Percentiles rank a stretch among this genome's conserved stretches.
phyloP scores from a whole-genome alignment of 345 rosid genomes.

The Eucalyptus pumila region DNA sequence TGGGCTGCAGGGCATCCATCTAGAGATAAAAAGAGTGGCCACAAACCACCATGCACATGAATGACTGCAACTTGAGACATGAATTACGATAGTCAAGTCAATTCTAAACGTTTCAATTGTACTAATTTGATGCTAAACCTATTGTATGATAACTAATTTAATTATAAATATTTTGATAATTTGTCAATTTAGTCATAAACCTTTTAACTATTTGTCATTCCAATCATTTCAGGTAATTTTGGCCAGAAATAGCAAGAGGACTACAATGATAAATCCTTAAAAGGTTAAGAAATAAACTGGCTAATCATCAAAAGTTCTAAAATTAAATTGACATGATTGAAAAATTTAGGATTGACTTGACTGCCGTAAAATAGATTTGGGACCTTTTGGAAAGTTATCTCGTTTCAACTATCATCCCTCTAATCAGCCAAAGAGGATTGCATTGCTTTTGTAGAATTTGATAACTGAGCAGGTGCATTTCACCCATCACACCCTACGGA shows the following conservation, averaged over 20 bases:
- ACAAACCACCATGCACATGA: not conserved
- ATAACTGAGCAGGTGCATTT: not conserved
- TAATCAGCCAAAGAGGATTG: not conserved
- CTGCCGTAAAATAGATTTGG: accelerated
- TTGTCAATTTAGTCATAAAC: accelerated
- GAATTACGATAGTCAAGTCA: not conserved
- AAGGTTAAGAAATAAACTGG: too few species aligned
- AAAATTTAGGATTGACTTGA: too few species aligned
- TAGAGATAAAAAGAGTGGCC: not conserved
- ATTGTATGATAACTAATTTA: too few species aligned
- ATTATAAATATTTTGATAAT: too few species aligned
- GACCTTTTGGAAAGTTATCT: not conserved
- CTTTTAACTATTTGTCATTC: too few species aligned
- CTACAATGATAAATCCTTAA: too few species aligned
- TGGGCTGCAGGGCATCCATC: too few species aligned
- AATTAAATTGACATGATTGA: accelerated
- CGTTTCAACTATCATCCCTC: not conserved
- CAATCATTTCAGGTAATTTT: too few species aligned
- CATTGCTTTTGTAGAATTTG: not conserved
- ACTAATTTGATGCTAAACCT: too few species aligned
- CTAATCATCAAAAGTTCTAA: too few species aligned
- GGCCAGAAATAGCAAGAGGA: accelerated
- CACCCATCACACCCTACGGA: not conserved
- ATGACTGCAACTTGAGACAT: not conserved
- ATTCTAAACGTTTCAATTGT: not conserved